Conservation (phyloP, 164 flowering plant genomes). For the Liriodendron chinense region DNA sequence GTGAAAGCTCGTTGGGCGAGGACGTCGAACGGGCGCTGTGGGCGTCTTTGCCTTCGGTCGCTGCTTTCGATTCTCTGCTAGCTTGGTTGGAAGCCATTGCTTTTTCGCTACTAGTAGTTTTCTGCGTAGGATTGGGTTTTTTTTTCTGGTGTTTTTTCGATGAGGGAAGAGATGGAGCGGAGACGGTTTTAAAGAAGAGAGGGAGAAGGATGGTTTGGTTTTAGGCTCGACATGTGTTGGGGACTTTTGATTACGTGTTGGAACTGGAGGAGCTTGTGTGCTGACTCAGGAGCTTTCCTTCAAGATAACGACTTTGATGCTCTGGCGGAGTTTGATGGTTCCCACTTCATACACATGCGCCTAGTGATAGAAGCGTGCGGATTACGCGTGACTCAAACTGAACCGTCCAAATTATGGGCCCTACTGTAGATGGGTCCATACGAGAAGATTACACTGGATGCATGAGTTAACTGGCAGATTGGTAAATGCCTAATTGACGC, state of each 20-base stretch:
- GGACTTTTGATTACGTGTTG: neutral
- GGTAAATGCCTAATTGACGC: no score
- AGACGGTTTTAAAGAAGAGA: neutral
- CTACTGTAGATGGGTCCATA: no score
- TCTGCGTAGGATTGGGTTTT: neutral
- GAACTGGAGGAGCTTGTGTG: neutral
- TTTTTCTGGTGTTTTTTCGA: no score
- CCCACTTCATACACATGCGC: neutral
- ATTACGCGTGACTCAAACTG: no score
- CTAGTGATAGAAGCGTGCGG: neutral
- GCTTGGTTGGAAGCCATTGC: neutral
- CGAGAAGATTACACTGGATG: no score
- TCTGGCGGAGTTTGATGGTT: neutral
- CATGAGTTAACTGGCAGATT: no score
- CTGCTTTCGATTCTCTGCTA: neutral
- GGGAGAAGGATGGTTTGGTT: neutral
- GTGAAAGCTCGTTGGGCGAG: conserved; percentile 34
- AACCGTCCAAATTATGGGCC: no score
- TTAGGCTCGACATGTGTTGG: neutral
- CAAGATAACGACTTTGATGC: neutral
- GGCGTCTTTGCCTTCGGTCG: neutral
- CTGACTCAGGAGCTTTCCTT: neutral
- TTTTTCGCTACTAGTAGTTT: neutral
- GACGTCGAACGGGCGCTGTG: conserved; percentile 6
- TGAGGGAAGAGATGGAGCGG: no score